A percentile compares a stretch with the other conserved stretches of the same genome.
Conservation (phyloP, 148 eudicot genomes). For the Rhododendron ferrugineum region DNA sequence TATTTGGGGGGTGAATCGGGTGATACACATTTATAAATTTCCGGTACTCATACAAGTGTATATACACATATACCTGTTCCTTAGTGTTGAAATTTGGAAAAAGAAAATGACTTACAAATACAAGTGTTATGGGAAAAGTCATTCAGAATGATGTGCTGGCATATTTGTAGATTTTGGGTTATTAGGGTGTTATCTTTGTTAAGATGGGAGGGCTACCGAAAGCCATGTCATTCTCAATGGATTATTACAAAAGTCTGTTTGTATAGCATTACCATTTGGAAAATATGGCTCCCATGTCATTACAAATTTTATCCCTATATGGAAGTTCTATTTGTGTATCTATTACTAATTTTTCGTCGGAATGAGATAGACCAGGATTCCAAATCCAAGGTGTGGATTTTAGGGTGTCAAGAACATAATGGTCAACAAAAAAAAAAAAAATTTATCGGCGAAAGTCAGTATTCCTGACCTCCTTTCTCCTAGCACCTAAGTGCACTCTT, state of each 20-base stretch:
- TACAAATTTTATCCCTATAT: neutral
- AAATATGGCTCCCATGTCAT: neutral
- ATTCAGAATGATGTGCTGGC: neutral
- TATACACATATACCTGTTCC: neutral
- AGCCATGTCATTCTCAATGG: neutral
- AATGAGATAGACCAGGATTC: neutral
- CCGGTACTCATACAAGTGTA: neutral
- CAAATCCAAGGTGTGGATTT: neutral
- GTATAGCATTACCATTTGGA: neutral
- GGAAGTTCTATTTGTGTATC: neutral
- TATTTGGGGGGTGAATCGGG: neutral
- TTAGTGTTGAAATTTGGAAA: neutral
- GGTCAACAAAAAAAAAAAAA: too few species aligned
- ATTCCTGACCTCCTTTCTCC: neutral
- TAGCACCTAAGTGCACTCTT: neutral
- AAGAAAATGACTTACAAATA: neutral
- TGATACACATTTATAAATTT: neutral
- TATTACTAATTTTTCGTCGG: neutral
- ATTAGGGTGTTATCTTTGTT: neutral
- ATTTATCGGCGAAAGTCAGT: neutral
- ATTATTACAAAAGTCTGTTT: neutral
- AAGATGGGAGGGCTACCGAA: neutral
- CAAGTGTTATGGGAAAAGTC: neutral
- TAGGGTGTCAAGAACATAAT: neutral
- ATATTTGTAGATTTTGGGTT: neutral